Conservation (phyloP, 1,284 basidiomycete species). For the Psilocybe mexicana region DNA sequence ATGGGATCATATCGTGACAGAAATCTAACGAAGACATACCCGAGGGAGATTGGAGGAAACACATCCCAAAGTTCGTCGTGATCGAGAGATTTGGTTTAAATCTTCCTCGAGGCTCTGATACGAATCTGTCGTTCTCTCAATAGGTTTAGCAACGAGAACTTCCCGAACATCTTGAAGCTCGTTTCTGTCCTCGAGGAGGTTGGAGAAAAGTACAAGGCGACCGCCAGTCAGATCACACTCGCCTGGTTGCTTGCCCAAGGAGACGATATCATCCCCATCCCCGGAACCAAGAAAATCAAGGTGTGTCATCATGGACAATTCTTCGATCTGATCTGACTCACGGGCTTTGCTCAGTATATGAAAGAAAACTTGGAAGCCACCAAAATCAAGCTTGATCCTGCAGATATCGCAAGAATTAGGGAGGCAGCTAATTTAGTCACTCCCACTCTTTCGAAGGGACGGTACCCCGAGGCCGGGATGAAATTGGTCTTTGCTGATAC, state of each 20-base stretch:
- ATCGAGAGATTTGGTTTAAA: no score
- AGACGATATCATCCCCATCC: slow-evolving; percentile 54
- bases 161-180: slow-evolving; percentile 55
- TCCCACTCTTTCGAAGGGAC: background rate
- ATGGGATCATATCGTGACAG: slow-evolving; percentile 18
- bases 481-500: background rate
- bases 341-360: slow-evolving; percentile 31
- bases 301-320: slow-evolving; percentile 20
- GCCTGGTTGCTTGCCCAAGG: slow-evolving; percentile 66
- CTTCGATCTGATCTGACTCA: background rate
- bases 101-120: background rate
- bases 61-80: slow-evolving; percentile 24
- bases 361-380: slow-evolving; percentile 42
- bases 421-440: slow-evolving; percentile 28
- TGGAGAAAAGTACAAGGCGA: slow-evolving; percentile 46
- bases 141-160: slow-evolving; percentile 35
- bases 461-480: background rate
- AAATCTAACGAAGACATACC: slow-evolving; percentile 47
- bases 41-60: slow-evolving; percentile 40
- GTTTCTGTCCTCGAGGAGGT: slow-evolving; percentile 46
- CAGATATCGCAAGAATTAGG: slow-evolving; percentile 38
- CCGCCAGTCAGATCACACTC: slow-evolving; percentile 57
- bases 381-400: slow-evolving; percentile 35
- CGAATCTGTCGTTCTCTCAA: background rate
- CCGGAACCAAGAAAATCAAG: slow-evolving; percentile 48